Conservation (phyloP, 2,329 filamentous ascomycete species). For the Apiospora sp. region DNA sequence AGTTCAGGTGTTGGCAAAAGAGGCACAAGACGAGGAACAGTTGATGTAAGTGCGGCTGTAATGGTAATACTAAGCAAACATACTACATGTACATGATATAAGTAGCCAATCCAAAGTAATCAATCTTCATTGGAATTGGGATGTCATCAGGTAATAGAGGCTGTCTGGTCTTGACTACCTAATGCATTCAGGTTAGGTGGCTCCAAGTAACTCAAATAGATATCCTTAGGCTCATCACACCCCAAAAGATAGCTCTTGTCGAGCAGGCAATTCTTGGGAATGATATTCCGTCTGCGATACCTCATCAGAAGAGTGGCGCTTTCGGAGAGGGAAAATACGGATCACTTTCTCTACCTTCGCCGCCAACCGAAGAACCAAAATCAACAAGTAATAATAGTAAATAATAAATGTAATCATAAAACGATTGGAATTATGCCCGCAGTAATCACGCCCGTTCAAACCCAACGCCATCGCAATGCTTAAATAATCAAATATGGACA, state of each 20-base stretch:
- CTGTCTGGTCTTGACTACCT: not conserved
- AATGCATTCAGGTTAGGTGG: not conserved
- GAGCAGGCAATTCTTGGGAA: not conserved
- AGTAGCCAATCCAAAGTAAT: not conserved
- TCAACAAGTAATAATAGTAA: not conserved
- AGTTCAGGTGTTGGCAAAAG: too few relatives aligned
- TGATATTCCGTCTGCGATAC: not conserved
- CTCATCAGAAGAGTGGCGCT: not conserved
- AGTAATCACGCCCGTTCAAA: constrained; percentile 5
- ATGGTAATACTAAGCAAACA: not conserved
- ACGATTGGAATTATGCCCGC: not conserved
- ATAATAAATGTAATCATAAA: not conserved
- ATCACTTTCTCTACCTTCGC: not conserved
- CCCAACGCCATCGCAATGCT: constrained; percentile 18
- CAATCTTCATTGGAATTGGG: not conserved
- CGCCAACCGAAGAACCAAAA: not conserved
- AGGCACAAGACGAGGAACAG: not conserved
- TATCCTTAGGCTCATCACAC: not conserved
- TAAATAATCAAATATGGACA: constrained; percentile 4
- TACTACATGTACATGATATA: not conserved
- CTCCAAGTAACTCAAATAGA: not conserved
- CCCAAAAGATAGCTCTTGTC: not conserved
- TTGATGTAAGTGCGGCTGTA: not conserved
- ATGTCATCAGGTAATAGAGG: not conserved
- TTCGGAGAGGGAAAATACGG: too few relatives aligned